A percentile compares a stretch with the other conserved stretches of the same genome.
Evolutionary conservation across 352 stramenopile species (phyloP).

Genomic region (Globisporangium apiculatum): DNA sequence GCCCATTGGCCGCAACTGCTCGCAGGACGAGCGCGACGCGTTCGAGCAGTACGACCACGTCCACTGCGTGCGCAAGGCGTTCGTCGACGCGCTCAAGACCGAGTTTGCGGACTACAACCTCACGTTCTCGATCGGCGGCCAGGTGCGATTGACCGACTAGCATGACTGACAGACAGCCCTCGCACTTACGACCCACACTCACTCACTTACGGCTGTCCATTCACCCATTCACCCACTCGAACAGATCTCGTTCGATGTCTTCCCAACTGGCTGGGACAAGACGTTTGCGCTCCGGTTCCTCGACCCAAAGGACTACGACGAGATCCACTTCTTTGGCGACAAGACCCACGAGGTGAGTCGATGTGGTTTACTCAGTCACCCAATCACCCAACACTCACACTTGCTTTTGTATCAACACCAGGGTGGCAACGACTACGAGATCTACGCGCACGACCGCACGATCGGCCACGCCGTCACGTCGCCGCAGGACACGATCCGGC

Average conservation of each 20-base stretch:
- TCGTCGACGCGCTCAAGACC: slow-evolving; percentile 93
- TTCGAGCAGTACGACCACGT: slow-evolving; percentile 97
- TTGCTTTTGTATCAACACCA: slow-evolving; percentile 5
- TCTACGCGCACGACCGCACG: slow-evolving; percentile 94
- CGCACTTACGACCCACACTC: neutral
- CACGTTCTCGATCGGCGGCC: slow-evolving; percentile 97
- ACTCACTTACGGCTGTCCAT: slow-evolving; percentile 14
- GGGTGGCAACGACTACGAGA: slow-evolving; percentile 99
- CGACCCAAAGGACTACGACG: slow-evolving; percentile 93
- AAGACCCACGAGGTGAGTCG: slow-evolving; percentile 92
- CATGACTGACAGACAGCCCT: no score
- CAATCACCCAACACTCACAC: no score
- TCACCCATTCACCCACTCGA: slow-evolving; percentile 14
- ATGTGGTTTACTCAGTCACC: neutral
- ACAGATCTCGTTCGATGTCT: slow-evolving; percentile 98
- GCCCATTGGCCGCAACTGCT: slow-evolving; percentile 98
- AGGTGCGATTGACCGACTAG: slow-evolving; percentile 21
- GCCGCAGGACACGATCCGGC: slow-evolving; percentile 94
- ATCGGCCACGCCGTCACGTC: slow-evolving; percentile 96
- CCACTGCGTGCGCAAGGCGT: slow-evolving; percentile 91
- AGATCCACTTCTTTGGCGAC: slow-evolving; percentile 99
- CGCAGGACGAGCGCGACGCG: slow-evolving; percentile 95
- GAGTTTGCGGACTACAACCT: slow-evolving; percentile 94
- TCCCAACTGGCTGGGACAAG: slow-evolving; percentile 98
- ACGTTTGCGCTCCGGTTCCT: slow-evolving; percentile 97